Evolutionary conservation across 1,284 basidiomycete genomes (phyloP), one percentile per base, ranked within the genome.

Genomic region (Tremellales sp.): DNA sequence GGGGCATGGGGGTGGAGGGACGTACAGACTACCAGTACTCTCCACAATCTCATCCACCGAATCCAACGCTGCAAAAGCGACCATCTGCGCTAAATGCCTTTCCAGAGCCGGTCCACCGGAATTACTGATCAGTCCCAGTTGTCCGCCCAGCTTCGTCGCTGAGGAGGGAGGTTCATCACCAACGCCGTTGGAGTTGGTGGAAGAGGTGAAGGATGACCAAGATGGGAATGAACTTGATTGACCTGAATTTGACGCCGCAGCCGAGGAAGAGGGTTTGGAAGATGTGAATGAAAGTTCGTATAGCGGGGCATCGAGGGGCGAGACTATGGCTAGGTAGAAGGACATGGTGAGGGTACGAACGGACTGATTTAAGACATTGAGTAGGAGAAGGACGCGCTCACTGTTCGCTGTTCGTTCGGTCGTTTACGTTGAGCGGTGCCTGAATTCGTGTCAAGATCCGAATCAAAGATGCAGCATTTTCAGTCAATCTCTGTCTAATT

Each of bases 71-170:
- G 89, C 89, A 70, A 96, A 92, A 33, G 90, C 91, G 62, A 96
- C 88, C 86, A 97, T 92, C 78, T 97, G 91, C 60, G 93, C 86
- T 51, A 97, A 46, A 80, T 94, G 89, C 47, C 87, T 80, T 64
- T 92, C 89, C 12, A 71, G 87, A 29, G 45, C 57, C 45, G 78
- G 19, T 84, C 84, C 72, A 85, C 81, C 62, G 24, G 45, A 31
- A 54, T 33, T 17, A 52, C 56, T 24, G n/a, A n/a, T n/a, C n/a
- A n/a, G n/a, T n/a, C n/a, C n/a, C n/a, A n/a, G n/a, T n/a, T n/a
- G n/a, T n/a, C n/a, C n/a, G n/a, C n/a, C n/a, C n/a, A n/a, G n/a
- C n/a, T n/a, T n/a, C 45, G 21, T 42, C 35, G 46, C 25, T 46
- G 48, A 37, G 47, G 40, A 15, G 43, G 51, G 8, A 46, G 37